These are phyloP conservation scores for Drechslerella dactyloides DNA, from an alignment of 2,329 filamentous ascomycete genomes.

Conservation along the genomic window DNA sequence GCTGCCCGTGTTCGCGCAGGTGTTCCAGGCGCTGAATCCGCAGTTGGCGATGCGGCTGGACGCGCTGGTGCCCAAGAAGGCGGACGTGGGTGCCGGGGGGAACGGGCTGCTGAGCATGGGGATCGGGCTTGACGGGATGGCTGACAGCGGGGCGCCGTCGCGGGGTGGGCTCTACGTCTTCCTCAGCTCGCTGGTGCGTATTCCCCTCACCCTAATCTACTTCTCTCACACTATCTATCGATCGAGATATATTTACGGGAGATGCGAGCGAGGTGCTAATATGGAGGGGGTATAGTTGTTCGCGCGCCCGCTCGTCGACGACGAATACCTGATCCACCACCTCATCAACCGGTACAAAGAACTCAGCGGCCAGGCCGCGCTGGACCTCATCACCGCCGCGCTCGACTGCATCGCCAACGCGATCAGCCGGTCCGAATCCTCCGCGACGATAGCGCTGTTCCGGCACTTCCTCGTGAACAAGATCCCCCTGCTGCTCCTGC, in stretches of 20 bases:
- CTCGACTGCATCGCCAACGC: conserved; percentile 91
- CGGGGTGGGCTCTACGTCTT: conserved; percentile 49
- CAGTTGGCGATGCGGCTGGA: conserved; percentile 52
- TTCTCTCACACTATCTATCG: not conserved
- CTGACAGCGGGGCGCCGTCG: conserved; percentile 51
- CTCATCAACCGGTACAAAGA: conserved; percentile 85
- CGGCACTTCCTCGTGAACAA: conserved; percentile 85
- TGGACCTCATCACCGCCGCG: conserved; percentile 83
- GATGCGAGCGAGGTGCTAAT: no score
- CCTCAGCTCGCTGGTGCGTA: conserved; percentile 45
- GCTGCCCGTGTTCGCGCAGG: conserved; percentile 52
- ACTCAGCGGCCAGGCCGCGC: conserved; percentile 76
- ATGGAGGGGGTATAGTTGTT: conserved; percentile 67
- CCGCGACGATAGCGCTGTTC: conserved; percentile 71
- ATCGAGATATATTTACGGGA: no score
- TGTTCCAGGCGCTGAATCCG: conserved; percentile 52
- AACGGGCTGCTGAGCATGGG: conserved; percentile 52
- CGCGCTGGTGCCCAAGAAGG: conserved; percentile 50
- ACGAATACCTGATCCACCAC: conserved; percentile 77
- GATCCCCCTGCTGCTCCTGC: conserved; percentile 68
- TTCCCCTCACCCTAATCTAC: not conserved
- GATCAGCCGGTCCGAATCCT: conserved; percentile 72
- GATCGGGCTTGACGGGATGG: conserved; percentile 50
- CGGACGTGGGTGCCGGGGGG: conserved; percentile 25
- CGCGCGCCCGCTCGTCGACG: conserved; percentile 81